phyloP scores from a whole-genome alignment of 1,139 yeast species.

The Ogataea hybrid region DNA sequence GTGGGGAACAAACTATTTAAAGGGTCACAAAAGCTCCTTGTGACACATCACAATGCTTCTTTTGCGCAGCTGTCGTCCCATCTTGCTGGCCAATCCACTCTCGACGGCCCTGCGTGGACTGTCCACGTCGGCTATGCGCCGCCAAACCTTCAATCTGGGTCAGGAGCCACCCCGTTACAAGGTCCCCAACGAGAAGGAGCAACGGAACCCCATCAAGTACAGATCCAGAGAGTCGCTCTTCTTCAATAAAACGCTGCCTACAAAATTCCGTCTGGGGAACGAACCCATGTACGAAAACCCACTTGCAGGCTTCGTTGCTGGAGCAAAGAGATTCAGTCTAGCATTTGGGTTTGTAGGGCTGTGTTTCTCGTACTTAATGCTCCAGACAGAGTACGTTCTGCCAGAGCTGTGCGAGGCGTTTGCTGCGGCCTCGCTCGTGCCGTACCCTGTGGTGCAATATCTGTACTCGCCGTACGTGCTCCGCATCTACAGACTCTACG shows the following conservation, averaged over 20 bases:
- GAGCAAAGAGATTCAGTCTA: conserved; percentile 51
- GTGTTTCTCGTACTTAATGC: too few relatives aligned
- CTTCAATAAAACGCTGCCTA: conserved; percentile 26
- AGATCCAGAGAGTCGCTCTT: conserved; percentile 31
- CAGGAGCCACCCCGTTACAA: conserved; percentile 29
- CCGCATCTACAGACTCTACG: too few relatives aligned
- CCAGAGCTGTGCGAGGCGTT: too few relatives aligned
- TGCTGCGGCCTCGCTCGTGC: too few relatives aligned
- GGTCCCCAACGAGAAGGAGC: conserved; percentile 24
- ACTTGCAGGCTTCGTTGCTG: conserved; percentile 51
- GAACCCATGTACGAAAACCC: conserved; percentile 58
- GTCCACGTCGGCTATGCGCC: conserved; percentile 1
- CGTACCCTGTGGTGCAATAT: too few relatives aligned
- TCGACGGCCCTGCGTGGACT: neutral
- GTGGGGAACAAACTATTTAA: conserved; percentile 6
- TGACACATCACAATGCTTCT: conserved; percentile 7
- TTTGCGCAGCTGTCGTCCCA: neutral
- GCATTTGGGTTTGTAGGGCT: conserved; percentile 58
- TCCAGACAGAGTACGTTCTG: too few relatives aligned
- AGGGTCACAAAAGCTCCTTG: neutral
- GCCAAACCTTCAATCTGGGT: conserved; percentile 27
- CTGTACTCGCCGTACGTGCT: too few relatives aligned
- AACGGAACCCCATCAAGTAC: conserved; percentile 21
- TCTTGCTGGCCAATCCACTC: neutral
- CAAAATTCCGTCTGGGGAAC: conserved; percentile 49